A percentile compares a stretch with the other conserved stretches of the same genome.
phyloP scores from a whole-genome alignment of 192 early-diverging fungal species.

The Diversispora epigaea region DNA sequence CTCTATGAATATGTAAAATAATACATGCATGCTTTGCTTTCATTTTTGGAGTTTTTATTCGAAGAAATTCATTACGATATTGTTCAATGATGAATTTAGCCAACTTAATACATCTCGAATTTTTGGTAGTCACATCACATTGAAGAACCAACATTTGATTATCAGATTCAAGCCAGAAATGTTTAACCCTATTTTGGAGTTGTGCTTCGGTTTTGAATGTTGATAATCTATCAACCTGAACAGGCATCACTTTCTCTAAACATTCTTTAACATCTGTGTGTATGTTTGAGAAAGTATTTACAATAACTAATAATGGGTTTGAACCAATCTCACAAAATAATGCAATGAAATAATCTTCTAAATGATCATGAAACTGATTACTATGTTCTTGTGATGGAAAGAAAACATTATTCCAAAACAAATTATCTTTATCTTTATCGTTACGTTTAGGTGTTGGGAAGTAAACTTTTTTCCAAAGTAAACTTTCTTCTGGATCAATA shows the following conservation, averaged over 20 bases:
- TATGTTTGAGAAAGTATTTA: background rate
- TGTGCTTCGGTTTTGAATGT: conserved; percentile 22
- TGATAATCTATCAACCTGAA: conserved; percentile 24
- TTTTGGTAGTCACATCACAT: conserved; percentile 7
- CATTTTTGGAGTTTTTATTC: background rate
- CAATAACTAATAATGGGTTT: background rate
- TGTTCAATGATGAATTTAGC: conserved; percentile 23
- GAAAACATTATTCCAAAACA: no score
- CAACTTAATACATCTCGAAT: conserved; percentile 13
- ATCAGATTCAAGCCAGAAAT: conserved; percentile 25
- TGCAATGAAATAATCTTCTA: conserved; percentile 9
- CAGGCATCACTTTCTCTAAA: background rate
- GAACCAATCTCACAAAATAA: background rate
- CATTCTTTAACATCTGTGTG: conserved; percentile 18
- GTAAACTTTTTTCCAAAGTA: background rate
- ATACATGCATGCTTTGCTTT: conserved; percentile 22
- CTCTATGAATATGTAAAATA: conserved; percentile 27
- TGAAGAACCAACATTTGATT: conserved; percentile 23
- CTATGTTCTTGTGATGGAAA: no score
- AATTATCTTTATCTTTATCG: no score
- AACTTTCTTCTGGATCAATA: background rate
- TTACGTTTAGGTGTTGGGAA: background rate
- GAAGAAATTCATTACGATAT: conserved; percentile 14
- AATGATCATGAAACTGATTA: conserved; percentile 14
- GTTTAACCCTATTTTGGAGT: conserved; percentile 14